These are phyloP conservation scores for Phytophthora quininea DNA, from an alignment of 352 stramenopile genomes.

Conservation along the genomic window DNA sequence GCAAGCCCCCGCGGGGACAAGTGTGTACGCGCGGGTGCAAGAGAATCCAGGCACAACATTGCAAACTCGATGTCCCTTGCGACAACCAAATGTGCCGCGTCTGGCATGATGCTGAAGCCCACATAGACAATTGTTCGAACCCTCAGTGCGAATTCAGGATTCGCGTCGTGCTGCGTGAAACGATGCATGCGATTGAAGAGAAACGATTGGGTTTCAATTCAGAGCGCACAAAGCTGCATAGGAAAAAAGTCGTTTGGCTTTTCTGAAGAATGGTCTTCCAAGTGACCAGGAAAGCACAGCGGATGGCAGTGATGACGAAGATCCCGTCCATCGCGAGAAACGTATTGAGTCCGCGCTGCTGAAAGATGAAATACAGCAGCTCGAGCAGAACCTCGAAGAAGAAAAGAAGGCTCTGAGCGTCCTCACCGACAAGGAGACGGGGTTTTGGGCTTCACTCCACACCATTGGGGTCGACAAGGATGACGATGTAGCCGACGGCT, in stretches of 20 bases:
- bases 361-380: not conserved
- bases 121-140: conserved; percentile 56
- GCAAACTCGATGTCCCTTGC: conserved; percentile 49
- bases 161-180: conserved; percentile 59
- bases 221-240: not conserved
- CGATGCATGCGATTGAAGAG: conserved; percentile 59
- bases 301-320: not conserved
- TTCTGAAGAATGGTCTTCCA: not conserved
- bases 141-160: conserved; percentile 60
- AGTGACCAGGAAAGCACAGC: not conserved
- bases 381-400: not conserved
- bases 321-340: not conserved
- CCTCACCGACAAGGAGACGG: not conserved
- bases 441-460: not conserved
- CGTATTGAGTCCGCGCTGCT: not conserved
- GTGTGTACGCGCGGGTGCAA: conserved; percentile 44
- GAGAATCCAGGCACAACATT: conserved; percentile 53
- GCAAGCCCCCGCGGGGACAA: conserved; percentile 45
- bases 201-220: not conserved
- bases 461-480: conserved; percentile 42
- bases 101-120: conserved; percentile 66
- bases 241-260: not conserved
- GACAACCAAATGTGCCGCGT: conserved; percentile 55
- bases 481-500: conserved; percentile 51
- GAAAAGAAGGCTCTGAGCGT: not conserved